Conservation (phyloP, 2,329 filamentous ascomycete genomes). For the Colletotrichum zoysiae region DNA sequence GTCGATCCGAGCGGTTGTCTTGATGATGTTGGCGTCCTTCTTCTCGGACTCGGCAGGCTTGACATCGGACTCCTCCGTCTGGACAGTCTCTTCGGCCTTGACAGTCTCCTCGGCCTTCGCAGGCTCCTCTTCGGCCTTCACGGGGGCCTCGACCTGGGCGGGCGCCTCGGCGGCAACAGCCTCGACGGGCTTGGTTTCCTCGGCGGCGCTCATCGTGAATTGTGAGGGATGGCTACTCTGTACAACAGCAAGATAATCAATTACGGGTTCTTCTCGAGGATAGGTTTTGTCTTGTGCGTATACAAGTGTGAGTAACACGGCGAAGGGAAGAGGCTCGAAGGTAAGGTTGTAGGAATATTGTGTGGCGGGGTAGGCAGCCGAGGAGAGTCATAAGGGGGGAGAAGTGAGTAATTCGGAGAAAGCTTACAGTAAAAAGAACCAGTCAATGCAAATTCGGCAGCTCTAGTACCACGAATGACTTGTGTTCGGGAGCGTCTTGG, state of each 20-base stretch:
- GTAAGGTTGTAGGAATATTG: constrained; percentile 17
- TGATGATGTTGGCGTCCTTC: constrained; percentile 54
- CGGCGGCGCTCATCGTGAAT: constrained; percentile 55
- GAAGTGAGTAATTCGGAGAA: constrained; percentile 34
- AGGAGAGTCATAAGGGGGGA: constrained; percentile 19
- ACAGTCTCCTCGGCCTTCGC: constrained; percentile 35
- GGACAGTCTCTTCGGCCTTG: constrained; percentile 44
- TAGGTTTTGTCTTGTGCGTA: neutral
- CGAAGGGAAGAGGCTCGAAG: neutral
- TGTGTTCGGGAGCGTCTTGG: neutral
- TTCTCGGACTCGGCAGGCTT: constrained; percentile 43
- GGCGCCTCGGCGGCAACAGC: constrained; percentile 47
- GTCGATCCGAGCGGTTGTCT: constrained; percentile 58
- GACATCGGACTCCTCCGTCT: constrained; percentile 43
- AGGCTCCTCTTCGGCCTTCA: constrained; percentile 45
- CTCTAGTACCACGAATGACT: neutral
- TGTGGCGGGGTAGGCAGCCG: constrained; percentile 38
- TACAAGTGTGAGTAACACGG: constrained; percentile 13
- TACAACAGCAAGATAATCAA: constrained; percentile 1
- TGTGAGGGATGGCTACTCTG: neutral
- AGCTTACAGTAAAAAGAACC: constrained; percentile 13
- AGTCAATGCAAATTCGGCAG: constrained; percentile 21
- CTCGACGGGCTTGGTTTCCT: constrained; percentile 56
- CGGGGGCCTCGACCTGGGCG: constrained; percentile 43
- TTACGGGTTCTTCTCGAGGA: neutral